Base-by-base conservation (phyloP, 2,329 filamentous ascomycete genomes). In the Gnomoniopsis sp. region DNA sequence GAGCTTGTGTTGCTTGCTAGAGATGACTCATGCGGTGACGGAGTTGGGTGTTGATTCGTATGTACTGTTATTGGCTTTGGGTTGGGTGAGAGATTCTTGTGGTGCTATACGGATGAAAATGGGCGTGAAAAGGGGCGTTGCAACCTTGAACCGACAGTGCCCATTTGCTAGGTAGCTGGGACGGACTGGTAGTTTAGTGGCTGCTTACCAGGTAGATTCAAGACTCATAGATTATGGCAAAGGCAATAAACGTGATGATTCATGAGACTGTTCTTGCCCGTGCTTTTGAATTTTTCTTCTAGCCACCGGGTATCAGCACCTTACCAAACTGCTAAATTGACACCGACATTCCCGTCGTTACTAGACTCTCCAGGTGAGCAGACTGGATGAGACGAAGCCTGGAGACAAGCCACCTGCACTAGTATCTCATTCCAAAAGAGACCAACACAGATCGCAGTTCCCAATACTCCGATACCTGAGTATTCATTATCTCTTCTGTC, bases 11-110 rank as follows among this genome's bases (percentile, higher is more conserved):
- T 50, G 23, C 19, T 46, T 15, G 6, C 19, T 30, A 60, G 55
- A 57, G 48, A 53, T 38, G 41, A 36, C 43, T 47, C 43, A 22
- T 47, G 10, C 22, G 22, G 41, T 54, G 44, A 30, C 36, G 57
- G 57, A 62, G 53, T 62, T 59, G 34, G 53, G 53, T 47, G 58
- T 60, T 50, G 30, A 30, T 12, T 22, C 17, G n/a, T 51, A 21
- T 55, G 26, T 52, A 26, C 41, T 26, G 33, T 34, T 33, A 30
- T 30, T 48, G 57, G 33, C 14, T 43, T 21, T 4, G 23, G 44
- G 44, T 47, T 34, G 41, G 23, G 36, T 21, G 52, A 50, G 23
- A 44, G 19, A 55, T 55, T 55, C 55, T 43, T 51, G 44, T 21
- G 34, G 50, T 47, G 49, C 8, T 50, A 41, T 19, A 55, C 34